A percentile compares a stretch with the other conserved stretches of the same genome.
phyloP scores from a whole-genome alignment of 1,284 basidiomycete genomes.

The Marasmius tenuissimus region DNA sequence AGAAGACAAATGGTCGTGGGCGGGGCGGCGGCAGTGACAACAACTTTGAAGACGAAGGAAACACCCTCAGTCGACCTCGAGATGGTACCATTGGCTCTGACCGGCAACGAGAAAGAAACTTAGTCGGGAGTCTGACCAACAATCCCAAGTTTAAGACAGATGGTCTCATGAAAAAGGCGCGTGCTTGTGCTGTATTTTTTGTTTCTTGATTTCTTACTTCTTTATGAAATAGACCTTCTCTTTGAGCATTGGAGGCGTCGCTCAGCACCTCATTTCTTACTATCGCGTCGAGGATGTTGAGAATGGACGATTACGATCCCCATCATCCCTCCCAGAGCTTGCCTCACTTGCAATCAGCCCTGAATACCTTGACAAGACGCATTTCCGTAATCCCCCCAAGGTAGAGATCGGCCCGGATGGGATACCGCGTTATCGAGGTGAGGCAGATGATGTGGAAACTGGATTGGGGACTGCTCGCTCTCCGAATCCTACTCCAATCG shows the following conservation, averaged over 20 bases:
- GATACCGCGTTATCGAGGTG: slow-evolving; percentile 76
- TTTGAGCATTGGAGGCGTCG: slow-evolving; percentile 79
- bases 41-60: slow-evolving; percentile 35
- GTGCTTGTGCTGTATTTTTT: slow-evolving; percentile 19
- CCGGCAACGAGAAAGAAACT: slow-evolving; percentile 72
- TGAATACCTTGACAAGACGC: slow-evolving; percentile 87
- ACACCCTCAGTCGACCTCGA: slow-evolving; percentile 63
- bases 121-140: slow-evolving; percentile 89
- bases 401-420: slow-evolving; percentile 85
- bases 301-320: slow-evolving; percentile 82
- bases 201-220: slow-evolving; percentile 15
- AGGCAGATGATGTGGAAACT: slow-evolving; percentile 64
- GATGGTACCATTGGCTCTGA: slow-evolving; percentile 55
- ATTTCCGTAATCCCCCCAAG: slow-evolving; percentile 88
- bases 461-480: slow-evolving; percentile 36
- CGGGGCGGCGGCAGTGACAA: slow-evolving; percentile 31
- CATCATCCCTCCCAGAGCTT: slow-evolving; percentile 88
- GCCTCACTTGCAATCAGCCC: slow-evolving; percentile 84
- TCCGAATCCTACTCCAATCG: slow-evolving; percentile 43
- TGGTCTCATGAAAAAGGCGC: slow-evolving; percentile 94
- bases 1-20: slow-evolving; percentile 55
- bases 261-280: slow-evolving; percentile 96
- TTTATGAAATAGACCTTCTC: slow-evolving; percentile 78
- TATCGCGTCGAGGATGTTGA: slow-evolving; percentile 93
- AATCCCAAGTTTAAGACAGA: slow-evolving; percentile 89